Conservation (phyloP, 768 basidiomycete genomes). For the Leccinum sublutescens region DNA sequence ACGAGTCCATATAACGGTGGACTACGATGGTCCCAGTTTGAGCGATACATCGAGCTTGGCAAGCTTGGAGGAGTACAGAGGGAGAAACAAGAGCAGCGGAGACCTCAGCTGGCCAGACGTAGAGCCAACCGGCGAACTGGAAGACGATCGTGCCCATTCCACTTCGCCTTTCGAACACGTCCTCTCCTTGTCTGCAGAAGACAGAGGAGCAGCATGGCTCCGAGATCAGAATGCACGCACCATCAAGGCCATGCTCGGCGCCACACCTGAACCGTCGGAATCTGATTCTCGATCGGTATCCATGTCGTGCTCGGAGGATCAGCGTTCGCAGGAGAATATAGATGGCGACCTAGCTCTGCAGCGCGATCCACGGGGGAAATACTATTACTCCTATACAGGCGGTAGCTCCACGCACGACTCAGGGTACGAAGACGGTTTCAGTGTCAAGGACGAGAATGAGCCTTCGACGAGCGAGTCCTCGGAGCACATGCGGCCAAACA, state of each 20-base stretch:
- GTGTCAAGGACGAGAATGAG: conserved; percentile 34
- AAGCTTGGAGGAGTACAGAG: conserved; percentile 71
- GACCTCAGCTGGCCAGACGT: conserved; percentile 45
- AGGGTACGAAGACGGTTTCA: conserved; percentile 49
- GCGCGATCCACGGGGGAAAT: conserved; percentile 65
- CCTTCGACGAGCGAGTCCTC: conserved; percentile 25
- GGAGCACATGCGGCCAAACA: conserved; percentile 53
- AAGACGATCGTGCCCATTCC: conserved; percentile 53
- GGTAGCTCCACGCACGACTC: conserved; percentile 52
- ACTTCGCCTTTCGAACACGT: conserved; percentile 35
- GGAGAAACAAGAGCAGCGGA: conserved; percentile 42
- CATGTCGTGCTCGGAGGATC: conserved; percentile 29
- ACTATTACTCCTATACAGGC: conserved; percentile 69
- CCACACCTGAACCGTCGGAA: conserved; percentile 54
- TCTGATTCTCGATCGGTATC: conserved; percentile 49
- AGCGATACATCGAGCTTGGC: conserved; percentile 84
- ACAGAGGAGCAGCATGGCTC: conserved; percentile 79
- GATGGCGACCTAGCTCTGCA: conserved; percentile 67
- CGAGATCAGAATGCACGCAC: conserved; percentile 75
- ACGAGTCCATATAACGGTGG: conserved; percentile 72
- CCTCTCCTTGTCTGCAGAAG: conserved; percentile 46
- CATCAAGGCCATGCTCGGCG: conserved; percentile 58
- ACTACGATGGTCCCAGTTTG: conserved; percentile 89
- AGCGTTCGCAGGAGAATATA: conserved; percentile 39
- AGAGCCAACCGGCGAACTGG: conserved; percentile 43